These are phyloP conservation scores for Cyberlindnera galapagoensis DNA, from an alignment of 805 yeast genomes.

Conservation along the genomic window DNA sequence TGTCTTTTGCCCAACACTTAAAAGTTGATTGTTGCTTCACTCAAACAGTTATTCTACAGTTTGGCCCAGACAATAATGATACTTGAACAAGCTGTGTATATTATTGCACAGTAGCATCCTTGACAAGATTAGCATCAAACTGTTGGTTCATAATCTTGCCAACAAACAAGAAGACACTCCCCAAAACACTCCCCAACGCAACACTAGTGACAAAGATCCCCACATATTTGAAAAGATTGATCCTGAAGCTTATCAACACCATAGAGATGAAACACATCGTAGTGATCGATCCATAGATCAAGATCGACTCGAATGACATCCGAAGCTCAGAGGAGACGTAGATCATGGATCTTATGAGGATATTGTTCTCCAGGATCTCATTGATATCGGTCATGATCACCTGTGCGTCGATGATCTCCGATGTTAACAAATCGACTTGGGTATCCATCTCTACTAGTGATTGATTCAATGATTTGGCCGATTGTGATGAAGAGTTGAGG, in stretches of 20 bases:
- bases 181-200: constrained; percentile 4
- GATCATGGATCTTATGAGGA: constrained; percentile 8
- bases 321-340: constrained; percentile 5
- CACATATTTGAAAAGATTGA: constrained; percentile 13
- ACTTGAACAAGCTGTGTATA: too few species aligned
- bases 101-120: too few species aligned
- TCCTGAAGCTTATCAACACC: constrained; percentile 6
- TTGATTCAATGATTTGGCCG: constrained; percentile 4
- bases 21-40: too few species aligned
- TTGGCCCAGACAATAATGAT: too few species aligned
- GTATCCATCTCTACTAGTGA: constrained; percentile 5
- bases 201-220: constrained; percentile 10
- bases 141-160: constrained; percentile 5
- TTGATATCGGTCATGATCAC: constrained; percentile 6
- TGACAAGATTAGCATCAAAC: too few species aligned
- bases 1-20: too few species aligned
- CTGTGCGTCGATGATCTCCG: constrained; percentile 7
- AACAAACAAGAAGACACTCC: constrained; percentile 8
- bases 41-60: too few species aligned
- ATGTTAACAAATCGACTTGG: constrained; percentile 4
- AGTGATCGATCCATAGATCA: constrained; percentile 3
- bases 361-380: constrained; percentile 9
- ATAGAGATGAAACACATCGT: constrained; percentile 4
- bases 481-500: constrained; percentile 1
- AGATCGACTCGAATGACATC: constrained; percentile 2